Evolutionary conservation across 352 stramenopile genomes (phyloP).

Genomic region (Phytophthora brassicae): DNA sequence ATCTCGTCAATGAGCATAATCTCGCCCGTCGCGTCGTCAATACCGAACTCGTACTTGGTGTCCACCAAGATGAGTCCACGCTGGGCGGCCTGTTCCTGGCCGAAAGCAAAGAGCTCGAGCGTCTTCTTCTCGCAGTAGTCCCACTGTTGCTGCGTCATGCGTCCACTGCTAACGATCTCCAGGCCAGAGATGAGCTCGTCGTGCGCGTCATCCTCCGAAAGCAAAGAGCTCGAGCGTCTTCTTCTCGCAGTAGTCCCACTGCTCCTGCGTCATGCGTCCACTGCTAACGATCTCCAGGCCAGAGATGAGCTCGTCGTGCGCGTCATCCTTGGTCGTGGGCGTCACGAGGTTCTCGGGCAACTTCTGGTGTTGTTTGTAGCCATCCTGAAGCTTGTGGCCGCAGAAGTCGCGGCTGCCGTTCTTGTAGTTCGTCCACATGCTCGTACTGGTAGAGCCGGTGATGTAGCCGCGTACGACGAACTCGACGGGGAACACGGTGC

Average conservation of each 20-base stretch:
- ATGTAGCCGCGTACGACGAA: constrained; percentile 98
- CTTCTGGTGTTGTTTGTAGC: constrained; percentile 97
- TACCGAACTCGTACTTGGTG: constrained; percentile 95
- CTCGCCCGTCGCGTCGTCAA: constrained; percentile 75
- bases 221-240: constrained; percentile 94
- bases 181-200: constrained; percentile 96
- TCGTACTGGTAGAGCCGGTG: constrained; percentile 97
- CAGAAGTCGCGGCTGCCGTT: constrained; percentile 96
- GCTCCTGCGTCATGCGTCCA: constrained; percentile 95
- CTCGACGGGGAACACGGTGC: constrained; percentile 97
- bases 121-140: constrained; percentile 93
- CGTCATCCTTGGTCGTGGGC: constrained; percentile 98
- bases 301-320: constrained; percentile 98
- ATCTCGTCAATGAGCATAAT: constrained; percentile 99
- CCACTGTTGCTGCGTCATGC: constrained; percentile 97
- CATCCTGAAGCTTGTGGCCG: constrained; percentile 93
- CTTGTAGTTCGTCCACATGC: constrained; percentile 99
- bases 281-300: constrained; percentile 91
- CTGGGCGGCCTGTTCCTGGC: constrained; percentile 89
- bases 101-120: constrained; percentile 92
- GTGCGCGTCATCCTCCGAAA: constrained; percentile 97
- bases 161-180: constrained; percentile 92
- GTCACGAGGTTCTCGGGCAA: constrained; percentile 95
- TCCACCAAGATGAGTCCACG: constrained; percentile 98
- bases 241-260: constrained; percentile 95